Base-by-base conservation (phyloP, 768 basidiomycete species). In the Lactifluus subvellereus region DNA sequence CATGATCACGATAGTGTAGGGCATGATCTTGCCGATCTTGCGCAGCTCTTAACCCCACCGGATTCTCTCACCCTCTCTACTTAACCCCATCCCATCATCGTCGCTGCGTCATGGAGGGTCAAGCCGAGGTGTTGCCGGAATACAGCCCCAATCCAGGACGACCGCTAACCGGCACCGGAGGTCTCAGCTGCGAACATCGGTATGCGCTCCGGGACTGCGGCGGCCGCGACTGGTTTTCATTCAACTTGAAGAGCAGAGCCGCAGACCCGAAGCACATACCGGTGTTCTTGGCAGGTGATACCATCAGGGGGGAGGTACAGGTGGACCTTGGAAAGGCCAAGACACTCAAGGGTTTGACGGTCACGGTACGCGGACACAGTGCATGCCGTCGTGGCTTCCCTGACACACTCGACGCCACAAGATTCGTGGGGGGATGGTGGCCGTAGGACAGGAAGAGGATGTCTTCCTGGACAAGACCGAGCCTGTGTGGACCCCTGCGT, bases 211-310 rank as follows among this genome's bases (percentile, higher is more conserved):
- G 16, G 5, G 48, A 56, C 16, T 56, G 40, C 37, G 42, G 11
- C 18, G 57, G 37, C 4, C 57, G 35, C 53, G 40, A 53, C 4
- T 61, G 66, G 66, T 38, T 67, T 16, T 50, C 64, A 10, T 30
- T 65, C 30, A 30, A n/a, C n/a, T 18, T 65, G 16, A 49, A 40
- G 14, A 67, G 62, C 59, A 64, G 66, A 33, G 66, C 66, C 11
- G 38, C 35, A 20, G 35, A 49, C 47, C 16, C 59, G n/a, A 67
- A 61, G 42, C 13, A 60, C 42, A 22, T 40, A 22, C 59, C 60
- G 5, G 27, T 65, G 40, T 65, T 45, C 56, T 58, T 65, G n/a
- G 59, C 60, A 2, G 54, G 64, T 9, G 66, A 67, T 59, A 32
- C 8, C 18, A 57, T 65, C 56, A 51, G 13, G 27, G 66, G 66